phyloP scores from a whole-genome alignment of 1,284 basidiomycete genomes.

The Vanrija pseudolonga region DNA sequence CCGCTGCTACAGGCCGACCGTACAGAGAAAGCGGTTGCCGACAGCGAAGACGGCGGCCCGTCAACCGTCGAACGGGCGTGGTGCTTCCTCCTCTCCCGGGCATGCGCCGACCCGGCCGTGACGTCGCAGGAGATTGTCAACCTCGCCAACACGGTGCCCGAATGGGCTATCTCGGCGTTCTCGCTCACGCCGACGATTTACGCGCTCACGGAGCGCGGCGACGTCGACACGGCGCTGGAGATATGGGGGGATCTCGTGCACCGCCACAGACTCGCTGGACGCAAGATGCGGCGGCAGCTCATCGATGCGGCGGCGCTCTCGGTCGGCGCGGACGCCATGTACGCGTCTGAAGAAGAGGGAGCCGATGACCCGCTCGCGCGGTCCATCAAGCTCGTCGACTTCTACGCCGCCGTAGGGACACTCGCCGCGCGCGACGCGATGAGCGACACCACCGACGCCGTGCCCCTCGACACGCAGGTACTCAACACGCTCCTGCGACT shows the following conservation, averaged over 20 bases:
- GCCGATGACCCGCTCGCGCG: constrained; percentile 10
- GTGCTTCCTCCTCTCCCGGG: constrained; percentile 8
- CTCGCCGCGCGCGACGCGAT: neutral
- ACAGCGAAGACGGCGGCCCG: neutral
- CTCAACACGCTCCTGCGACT: constrained; percentile 33
- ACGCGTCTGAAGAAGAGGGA: neutral
- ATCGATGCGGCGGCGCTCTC: constrained; percentile 28
- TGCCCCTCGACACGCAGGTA: constrained; percentile 27
- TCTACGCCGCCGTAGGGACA: constrained; percentile 7
- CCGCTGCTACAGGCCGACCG: neutral
- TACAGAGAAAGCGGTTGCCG: neutral
- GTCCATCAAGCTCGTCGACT: constrained; percentile 31
- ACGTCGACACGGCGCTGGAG: constrained; percentile 15
- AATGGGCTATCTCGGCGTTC: constrained; percentile 3
- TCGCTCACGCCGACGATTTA: constrained; percentile 31
- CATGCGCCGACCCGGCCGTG: neutral
- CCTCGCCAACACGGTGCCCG: constrained; percentile 18
- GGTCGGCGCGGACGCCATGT: constrained; percentile 25
- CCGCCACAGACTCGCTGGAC: neutral
- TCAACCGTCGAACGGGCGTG: neutral
- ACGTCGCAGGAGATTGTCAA: constrained; percentile 14
- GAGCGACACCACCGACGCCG: neutral
- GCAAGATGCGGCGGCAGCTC: constrained; percentile 10
- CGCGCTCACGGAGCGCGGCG: constrained; percentile 21
- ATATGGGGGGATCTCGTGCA: constrained; percentile 25